phyloP scores from a whole-genome alignment of 768 basidiomycete genomes.

The Grammothele lineata region DNA sequence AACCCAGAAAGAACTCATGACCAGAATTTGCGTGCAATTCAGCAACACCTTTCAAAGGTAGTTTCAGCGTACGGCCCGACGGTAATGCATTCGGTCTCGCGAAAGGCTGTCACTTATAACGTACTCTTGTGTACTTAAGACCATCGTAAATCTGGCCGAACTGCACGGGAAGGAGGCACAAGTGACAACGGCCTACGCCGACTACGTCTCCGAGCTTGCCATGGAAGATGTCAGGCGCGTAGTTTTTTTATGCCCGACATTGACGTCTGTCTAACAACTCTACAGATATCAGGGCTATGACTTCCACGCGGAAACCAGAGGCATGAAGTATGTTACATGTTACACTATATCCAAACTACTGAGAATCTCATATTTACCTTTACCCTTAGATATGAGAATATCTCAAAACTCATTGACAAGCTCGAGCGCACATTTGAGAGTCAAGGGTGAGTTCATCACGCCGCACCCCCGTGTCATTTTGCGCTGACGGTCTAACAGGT shows the following conservation, averaged over 20 bases:
- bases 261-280: too few species aligned
- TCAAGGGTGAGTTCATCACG: slow-evolving; percentile 56
- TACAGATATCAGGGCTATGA: slow-evolving; percentile 84
- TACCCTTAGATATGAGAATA: slow-evolving; percentile 75
- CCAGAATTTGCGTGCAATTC: slow-evolving; percentile 67
- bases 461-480: neutral
- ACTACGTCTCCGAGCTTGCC: slow-evolving; percentile 56
- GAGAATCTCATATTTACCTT: neutral
- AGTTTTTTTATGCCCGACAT: too few species aligned
- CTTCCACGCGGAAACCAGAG: slow-evolving; percentile 89
- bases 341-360: slow-evolving; percentile 2
- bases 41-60: slow-evolving; percentile 68
- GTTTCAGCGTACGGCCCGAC: slow-evolving; percentile 72
- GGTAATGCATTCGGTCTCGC: slow-evolving; percentile 34
- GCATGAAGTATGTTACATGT: slow-evolving; percentile 72
- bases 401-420: slow-evolving; percentile 66
- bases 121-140: slow-evolving; percentile 35
- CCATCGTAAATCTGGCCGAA: slow-evolving; percentile 87
- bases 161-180: slow-evolving; percentile 82
- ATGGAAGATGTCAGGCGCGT: slow-evolving; percentile 55
- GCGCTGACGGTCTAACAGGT: slow-evolving; percentile 38
- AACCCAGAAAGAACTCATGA: slow-evolving; percentile 66
- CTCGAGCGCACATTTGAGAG: slow-evolving; percentile 72
- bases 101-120: neutral
- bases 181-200: slow-evolving; percentile 74